Percentiles rank a stretch among this genome's conserved stretches.
Evolutionary conservation across 345 rosid species (phyloP).

Genomic region (Citrus reticulata): DNA sequence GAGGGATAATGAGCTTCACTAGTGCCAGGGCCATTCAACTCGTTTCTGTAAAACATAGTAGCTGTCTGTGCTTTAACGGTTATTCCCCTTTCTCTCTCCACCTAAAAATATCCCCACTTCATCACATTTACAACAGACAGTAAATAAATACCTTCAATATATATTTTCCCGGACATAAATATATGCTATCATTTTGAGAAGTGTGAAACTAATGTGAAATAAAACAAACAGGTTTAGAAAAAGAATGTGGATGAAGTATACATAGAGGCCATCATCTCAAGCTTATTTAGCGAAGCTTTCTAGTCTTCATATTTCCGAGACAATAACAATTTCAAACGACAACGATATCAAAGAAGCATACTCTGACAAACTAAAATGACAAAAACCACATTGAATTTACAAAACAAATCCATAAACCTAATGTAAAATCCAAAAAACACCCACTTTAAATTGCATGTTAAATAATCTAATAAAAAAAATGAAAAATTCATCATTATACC

Average conservation of each 20-base stretch:
- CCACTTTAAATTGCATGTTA: not conserved
- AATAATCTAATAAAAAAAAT: not conserved
- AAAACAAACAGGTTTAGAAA: not conserved
- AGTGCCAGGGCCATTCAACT: slow-evolving; percentile 10
- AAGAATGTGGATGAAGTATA: not conserved
- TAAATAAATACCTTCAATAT: not conserved
- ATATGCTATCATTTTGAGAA: not conserved
- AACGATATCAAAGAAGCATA: not conserved
- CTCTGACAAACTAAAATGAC: not conserved
- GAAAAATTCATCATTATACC: slow-evolving; percentile 24
- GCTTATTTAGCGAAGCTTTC: not conserved
- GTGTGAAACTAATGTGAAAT: not conserved
- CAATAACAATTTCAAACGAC: not conserved
- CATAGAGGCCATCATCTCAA: not conserved
- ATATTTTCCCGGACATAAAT: not conserved
- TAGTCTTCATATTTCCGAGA: not conserved
- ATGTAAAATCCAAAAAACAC: not conserved
- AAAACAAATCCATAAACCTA: not conserved
- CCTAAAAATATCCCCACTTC: slow-evolving; percentile 40
- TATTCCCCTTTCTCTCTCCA: slow-evolving; percentile 98
- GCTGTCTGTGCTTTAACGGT: slow-evolving; percentile 98
- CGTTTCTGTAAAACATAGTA: slow-evolving; percentile 75
- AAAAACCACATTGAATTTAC: not conserved
- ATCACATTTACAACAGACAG: not conserved
- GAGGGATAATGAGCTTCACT: slow-evolving; percentile 30